A percentile compares a stretch with the other conserved stretches of the same genome.
These are phyloP conservation scores for Fusarium mexicanum DNA, from an alignment of 2,329 filamentous ascomycete genomes.

Conservation along the genomic window DNA sequence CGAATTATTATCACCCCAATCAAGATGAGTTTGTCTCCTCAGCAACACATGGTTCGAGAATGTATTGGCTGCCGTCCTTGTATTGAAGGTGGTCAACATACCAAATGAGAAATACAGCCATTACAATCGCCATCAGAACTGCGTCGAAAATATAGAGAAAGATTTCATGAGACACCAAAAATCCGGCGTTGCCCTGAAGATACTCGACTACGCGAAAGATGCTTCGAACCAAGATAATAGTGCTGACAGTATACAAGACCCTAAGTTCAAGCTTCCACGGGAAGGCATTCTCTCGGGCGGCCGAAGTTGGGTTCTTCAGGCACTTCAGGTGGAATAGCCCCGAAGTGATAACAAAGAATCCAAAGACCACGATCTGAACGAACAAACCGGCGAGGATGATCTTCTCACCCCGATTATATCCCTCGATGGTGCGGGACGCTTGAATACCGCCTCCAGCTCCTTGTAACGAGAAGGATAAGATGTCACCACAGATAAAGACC, in stretches of 20 bases:
- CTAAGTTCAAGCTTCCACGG: conserved; percentile 44
- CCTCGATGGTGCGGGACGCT: not conserved
- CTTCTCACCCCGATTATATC: conserved; percentile 47
- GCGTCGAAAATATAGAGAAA: conserved; percentile 50
- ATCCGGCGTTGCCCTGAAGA: conserved; percentile 43
- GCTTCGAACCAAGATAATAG: conserved; percentile 51
- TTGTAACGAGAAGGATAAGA: not conserved
- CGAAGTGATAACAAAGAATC: conserved; percentile 57
- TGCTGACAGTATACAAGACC: conserved; percentile 27
- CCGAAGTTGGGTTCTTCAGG: not conserved
- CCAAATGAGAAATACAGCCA: not conserved
- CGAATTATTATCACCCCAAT: rapidly evolving
- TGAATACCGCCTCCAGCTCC: not conserved
- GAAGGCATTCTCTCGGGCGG: rapidly evolving
- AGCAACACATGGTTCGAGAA: rapidly evolving
- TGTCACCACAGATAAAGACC: not conserved
- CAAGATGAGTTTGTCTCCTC: not conserved
- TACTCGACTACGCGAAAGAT: conserved; percentile 55
- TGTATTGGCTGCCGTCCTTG: rapidly evolving
- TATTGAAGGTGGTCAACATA: not conserved
- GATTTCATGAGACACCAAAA: conserved; percentile 43
- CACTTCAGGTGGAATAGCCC: not conserved
- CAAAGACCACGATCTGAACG: conserved; percentile 63
- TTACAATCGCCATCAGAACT: conserved; percentile 37
- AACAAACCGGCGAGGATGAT: conserved; percentile 61